phyloP scores from a whole-genome alignment of 169 alveolate species.

The Eimeria sp. region DNA sequence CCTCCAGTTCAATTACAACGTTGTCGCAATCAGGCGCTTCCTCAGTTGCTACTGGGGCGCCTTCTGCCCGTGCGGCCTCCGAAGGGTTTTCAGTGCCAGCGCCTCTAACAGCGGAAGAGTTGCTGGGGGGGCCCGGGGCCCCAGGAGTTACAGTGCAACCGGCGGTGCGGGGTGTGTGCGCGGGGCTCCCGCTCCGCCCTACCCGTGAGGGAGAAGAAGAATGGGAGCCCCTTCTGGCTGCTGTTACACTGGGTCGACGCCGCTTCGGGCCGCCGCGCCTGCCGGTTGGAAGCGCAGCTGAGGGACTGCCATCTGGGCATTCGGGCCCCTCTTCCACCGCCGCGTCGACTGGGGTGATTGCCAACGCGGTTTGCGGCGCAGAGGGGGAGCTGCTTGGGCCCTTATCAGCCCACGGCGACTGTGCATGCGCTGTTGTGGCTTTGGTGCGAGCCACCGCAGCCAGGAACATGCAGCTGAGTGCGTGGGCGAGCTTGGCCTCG shows the following conservation, averaged over 20 bases:
- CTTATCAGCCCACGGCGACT: background rate
- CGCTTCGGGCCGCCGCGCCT: conserved; percentile 17
- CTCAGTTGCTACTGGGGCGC: conserved; percentile 7
- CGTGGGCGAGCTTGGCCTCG: conserved; percentile 49
- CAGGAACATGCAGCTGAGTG: conserved; percentile 62
- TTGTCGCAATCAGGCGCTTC: background rate
- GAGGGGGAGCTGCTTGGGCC: background rate
- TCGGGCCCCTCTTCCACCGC: background rate
- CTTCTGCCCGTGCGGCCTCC: conserved; percentile 20
- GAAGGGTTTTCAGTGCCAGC: background rate
- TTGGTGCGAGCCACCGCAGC: conserved; percentile 31
- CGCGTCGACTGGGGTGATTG: background rate
- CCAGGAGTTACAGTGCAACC: background rate
- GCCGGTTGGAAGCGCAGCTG: background rate
- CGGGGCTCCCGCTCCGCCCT: conserved; percentile 13
- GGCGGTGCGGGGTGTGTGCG: conserved; percentile 12
- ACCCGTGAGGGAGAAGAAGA: background rate
- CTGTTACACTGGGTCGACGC: conserved; percentile 25
- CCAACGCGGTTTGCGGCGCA: background rate
- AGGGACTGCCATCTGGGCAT: background rate
- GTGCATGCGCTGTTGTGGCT: background rate
- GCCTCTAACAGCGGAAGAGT: background rate
- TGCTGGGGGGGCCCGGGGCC: background rate
- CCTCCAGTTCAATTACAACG: conserved; percentile 40
- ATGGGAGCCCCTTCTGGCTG: conserved; percentile 3